Evolutionary conservation across 805 yeast species (phyloP), one percentile per base, ranked within the genome.

Genomic region (Kluyveromyces nonfermentans): DNA sequence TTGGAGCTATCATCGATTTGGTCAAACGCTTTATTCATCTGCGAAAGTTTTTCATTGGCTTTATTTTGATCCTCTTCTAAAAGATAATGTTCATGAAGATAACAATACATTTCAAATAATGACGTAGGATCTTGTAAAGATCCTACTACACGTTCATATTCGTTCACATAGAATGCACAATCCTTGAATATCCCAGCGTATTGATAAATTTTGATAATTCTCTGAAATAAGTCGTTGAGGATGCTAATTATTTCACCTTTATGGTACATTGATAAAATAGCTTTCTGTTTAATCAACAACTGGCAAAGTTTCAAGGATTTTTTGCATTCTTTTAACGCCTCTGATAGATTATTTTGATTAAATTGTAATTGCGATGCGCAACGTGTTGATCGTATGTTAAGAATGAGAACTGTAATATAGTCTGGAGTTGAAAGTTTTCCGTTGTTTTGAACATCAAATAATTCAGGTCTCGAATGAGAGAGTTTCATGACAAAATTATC

Each of bases 131-230:
- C 62, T 5, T 48, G 47, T 7, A 62, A 31, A 1, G 61, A 51
- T 4, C 59, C 52, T 15, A 71, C 54, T 10, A 76, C 54, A 31
- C 63, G 66, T 5, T 62, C 59, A 32, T 75, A 64, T 50, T 83
- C 89, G 5, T 65, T 64, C 3, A 71, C 49, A 58, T 72, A 82
- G 54, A 69, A 78, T 2, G 72, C 70, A 38, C 79, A 70, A 44
- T 82, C 87, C 48, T 75, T 76, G 0, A 78, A 63, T 2, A 79
- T 54, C 0, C 89, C 88, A 33, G 77, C 54, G 32, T 69, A 72
- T 14, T 68, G 60, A 42, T 70, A 66, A 0, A 66, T 52, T 3
- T 65, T 57, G 18, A 78, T 60, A 20, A 77, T 59, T 2, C 45
- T 43, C 6, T 62, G 57, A 49, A 75, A 77, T 2, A 74, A 50